Conservation (phyloP, 2,329 filamentous ascomycete species). For the Aspergillus flavus region DNA sequence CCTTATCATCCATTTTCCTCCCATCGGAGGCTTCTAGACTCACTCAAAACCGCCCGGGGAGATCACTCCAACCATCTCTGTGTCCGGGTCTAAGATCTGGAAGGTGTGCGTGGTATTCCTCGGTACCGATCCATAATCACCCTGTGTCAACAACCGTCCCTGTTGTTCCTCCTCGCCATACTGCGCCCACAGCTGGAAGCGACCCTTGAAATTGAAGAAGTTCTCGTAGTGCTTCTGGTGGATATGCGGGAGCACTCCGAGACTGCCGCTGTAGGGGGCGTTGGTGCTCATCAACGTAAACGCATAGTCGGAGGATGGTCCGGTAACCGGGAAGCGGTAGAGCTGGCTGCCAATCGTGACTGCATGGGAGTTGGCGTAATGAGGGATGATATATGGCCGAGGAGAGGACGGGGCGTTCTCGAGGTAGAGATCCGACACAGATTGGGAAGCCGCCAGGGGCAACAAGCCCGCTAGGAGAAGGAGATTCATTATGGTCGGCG, state of each 20-base stretch:
- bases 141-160: constrained; percentile 45
- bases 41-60: constrained; percentile 54
- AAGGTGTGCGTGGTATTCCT: constrained; percentile 53
- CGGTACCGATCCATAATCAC: constrained; percentile 52
- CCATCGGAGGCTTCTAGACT: constrained; percentile 8
- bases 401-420: constrained; percentile 34
- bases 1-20: neutral
- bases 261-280: constrained; percentile 36
- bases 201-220: constrained; percentile 50
- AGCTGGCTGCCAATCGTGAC: constrained; percentile 41
- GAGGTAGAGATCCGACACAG: constrained; percentile 27
- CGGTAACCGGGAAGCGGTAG: constrained; percentile 49
- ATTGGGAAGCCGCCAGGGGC: constrained; percentile 7
- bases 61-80: constrained; percentile 51
- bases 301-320: constrained; percentile 48
- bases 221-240: constrained; percentile 51
- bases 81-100: constrained; percentile 52
- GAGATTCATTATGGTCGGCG: constrained; percentile 7
- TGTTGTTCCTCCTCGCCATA: constrained; percentile 36
- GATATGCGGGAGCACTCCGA: constrained; percentile 49
- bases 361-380: constrained; percentile 35
- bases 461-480: constrained; percentile 8
- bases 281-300: constrained; percentile 52
- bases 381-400: constrained; percentile 41
- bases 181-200: constrained; percentile 50